Base-by-base conservation (phyloP, 139 green algal genomes). In the Mesostigma viride region DNA sequence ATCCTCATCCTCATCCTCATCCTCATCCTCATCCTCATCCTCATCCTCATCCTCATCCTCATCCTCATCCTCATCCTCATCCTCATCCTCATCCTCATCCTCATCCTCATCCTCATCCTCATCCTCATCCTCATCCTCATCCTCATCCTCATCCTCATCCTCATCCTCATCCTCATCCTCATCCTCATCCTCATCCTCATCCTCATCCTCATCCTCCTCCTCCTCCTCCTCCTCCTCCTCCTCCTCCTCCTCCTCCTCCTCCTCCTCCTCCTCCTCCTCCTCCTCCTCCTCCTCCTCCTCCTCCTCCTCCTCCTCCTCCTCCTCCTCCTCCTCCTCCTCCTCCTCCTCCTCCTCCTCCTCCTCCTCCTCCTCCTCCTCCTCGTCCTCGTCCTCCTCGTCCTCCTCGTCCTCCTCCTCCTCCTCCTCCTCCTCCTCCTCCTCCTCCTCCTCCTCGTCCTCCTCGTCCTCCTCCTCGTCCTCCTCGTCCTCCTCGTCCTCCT, bases 201-300 rank as follows among this genome's bases (percentile, higher is more conserved):
- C 11, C 8, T 48, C 40, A 8, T 48, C 40, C 40, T 48, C 40
- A 14, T 48, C 40, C 40, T 48, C 40, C 40, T 48, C 40, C 40
- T 48, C 40, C 40, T 48, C 40, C 40, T 48, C 40, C 8, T 48
- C 40, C 40, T 48, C 40, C 40, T 48, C 40, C 40, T 48, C 40
- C 40, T 48, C 40, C 40, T 48, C 40, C 40, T 48, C 40, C 40
- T 48, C 40, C 40, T 48, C 40, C 40, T 48, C 40, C 40, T 48
- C 40, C 40, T 48, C 40, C 40, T 48, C 40, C 40, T 48, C 40
- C 40, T 48, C 40, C 40, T 48, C 8, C 40, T 48, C 8, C 40
- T 48, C 8, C 40, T 48, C 8, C 40, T 48, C 8, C 40, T 48
- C 8, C 40, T 48, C 8, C 40, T 48, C 40, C 40, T 48, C 40